phyloP scores from a whole-genome alignment of 208 protist species.

The Leishmania gerbilli region DNA sequence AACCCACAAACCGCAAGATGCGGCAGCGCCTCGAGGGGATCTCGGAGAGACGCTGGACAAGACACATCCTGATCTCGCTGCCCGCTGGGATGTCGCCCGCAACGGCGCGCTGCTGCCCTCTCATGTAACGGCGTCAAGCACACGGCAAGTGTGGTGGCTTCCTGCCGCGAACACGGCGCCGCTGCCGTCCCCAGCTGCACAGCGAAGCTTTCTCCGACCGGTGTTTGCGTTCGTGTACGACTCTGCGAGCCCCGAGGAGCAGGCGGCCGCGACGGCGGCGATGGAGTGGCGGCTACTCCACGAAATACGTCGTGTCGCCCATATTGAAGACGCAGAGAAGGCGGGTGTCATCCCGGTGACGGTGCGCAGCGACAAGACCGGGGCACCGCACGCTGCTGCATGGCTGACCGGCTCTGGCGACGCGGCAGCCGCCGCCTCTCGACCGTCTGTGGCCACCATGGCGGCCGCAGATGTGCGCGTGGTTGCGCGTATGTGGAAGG shows the following conservation, averaged over 20 bases:
- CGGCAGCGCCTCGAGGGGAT: background rate
- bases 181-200: background rate
- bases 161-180: constrained; percentile 10
- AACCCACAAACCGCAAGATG: background rate
- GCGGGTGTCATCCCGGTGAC: constrained; percentile 27
- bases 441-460: background rate
- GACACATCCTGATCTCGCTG: constrained; percentile 47
- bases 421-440: background rate
- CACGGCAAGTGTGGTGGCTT: constrained; percentile 66
- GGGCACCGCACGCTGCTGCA: background rate
- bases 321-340: constrained; percentile 43
- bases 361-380: background rate
- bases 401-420: background rate
- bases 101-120: constrained; percentile 59
- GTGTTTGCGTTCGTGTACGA: constrained; percentile 64
- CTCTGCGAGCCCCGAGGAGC: constrained; percentile 40
- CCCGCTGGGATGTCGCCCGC: constrained; percentile 50
- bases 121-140: constrained; percentile 52
- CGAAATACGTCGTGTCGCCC: constrained; percentile 45
- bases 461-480: constrained; percentile 10
- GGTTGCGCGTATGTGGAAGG: constrained; percentile 34
- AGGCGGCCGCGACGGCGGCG: constrained; percentile 39
- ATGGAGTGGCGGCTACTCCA: constrained; percentile 50
- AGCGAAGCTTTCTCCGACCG: constrained; percentile 44
- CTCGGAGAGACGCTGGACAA: constrained; percentile 30